Percentiles rank a stretch among this genome's conserved stretches.
Evolutionary conservation across 1,284 basidiomycete species (phyloP).

Genomic region (Cryptococcus jaspeensis): DNA sequence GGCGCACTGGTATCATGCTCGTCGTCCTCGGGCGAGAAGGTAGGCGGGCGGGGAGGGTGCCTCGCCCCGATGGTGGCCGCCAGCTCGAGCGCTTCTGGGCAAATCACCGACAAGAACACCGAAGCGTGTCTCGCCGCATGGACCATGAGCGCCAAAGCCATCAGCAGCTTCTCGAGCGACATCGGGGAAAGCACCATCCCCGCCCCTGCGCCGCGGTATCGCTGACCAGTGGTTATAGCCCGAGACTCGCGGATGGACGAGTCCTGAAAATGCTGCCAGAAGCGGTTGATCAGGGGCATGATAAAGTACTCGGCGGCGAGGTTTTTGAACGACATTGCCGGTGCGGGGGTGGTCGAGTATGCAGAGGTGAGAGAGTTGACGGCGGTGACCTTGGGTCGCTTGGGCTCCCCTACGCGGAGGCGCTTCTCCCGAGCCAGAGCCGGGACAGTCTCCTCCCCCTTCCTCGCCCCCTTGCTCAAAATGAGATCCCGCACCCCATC

Average conservation of each 20-base stretch:
- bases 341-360: constrained; percentile 6
- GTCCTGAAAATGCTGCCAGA: constrained; percentile 85
- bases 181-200: constrained; percentile 75
- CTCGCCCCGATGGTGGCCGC: constrained; percentile 71
- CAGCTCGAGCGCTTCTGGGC: constrained; percentile 76
- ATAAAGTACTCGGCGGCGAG: constrained; percentile 83
- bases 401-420: constrained; percentile 59
- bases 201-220: constrained; percentile 71
- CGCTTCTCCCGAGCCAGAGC: constrained; percentile 68
- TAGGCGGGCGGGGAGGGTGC: constrained; percentile 54
- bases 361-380: constrained; percentile 20
- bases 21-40: constrained; percentile 4
- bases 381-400: constrained; percentile 29
- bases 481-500: constrained; percentile 34
- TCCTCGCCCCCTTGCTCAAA: constrained; percentile 37
- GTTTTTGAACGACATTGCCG: constrained; percentile 59
- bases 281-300: constrained; percentile 80
- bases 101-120: constrained; percentile 74
- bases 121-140: constrained; percentile 76
- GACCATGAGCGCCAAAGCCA: constrained; percentile 74
- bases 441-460: constrained; percentile 55
- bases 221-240: constrained; percentile 55
- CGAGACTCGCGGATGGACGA: constrained; percentile 70
- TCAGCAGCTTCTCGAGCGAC: constrained; percentile 70
- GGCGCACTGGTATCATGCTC: constrained; percentile 31